Evolutionary conservation across 2,329 filamentous ascomycete species (phyloP), one percentile per base, ranked within the genome.

Genomic region (Fusarium globosum): DNA sequence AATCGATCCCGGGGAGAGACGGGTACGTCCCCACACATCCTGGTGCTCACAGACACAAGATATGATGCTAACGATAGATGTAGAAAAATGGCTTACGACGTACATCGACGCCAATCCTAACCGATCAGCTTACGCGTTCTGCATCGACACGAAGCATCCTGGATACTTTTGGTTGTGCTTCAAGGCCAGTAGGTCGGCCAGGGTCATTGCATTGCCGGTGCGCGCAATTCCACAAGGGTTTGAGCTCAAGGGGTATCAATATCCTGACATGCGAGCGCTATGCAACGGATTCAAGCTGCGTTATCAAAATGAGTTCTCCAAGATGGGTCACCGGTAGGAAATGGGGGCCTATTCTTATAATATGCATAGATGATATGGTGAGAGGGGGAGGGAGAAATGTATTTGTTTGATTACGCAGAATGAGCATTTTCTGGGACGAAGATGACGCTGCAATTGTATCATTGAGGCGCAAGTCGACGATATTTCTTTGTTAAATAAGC

Each of bases 101-200:
- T 99, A 98, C 84, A 96, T 96, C 79, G 93, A 96, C 81, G 96
- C 96, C 81, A 98, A 99, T 82, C 96, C 96, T 16, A 95, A 92
- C 80, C 94, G 95, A 71, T 97, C 94, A 70, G 93, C 94, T 75
- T 99, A 99, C 82, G 93, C 94, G 51, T 98, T 99, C 87, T 98
- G 96, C 87, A 92, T 97, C 80, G 95, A 98, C 81, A 88, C 92
- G 39, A 95, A 95, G 82, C 93, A 96, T 80, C 94, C 96, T 0
- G 96, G 96, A 39, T 97, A 97, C 86, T 99, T 99, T 84, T 93
- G 91, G 85, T 89, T 99, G 45, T 97, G 95, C 85, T 99, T 98
- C 90, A 98, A 98, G 85, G 94, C 95, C 30, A 96, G 94, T 69
- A 89, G 92, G 76, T 87, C 88, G 55, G 93, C 94, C 6, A 88